Percentiles rank a stretch among this genome's conserved stretches.
phyloP scores from a whole-genome alignment of 1,284 basidiomycete genomes.

The Apiotrichum mycotoxinovorans region DNA sequence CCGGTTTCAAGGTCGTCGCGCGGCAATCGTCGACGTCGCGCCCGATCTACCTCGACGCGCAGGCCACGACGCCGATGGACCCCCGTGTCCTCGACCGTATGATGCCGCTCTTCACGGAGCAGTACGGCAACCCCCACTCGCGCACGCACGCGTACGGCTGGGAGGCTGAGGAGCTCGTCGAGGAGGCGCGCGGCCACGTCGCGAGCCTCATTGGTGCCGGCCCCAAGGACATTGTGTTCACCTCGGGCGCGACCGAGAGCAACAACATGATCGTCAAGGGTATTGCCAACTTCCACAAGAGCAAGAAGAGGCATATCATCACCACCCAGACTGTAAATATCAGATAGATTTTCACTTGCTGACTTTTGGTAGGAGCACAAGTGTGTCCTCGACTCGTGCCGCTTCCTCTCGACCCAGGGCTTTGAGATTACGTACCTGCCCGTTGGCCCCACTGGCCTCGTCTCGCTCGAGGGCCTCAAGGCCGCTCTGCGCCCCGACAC shows the following conservation, averaged over 20 bases:
- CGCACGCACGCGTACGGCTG: conserved; percentile 98
- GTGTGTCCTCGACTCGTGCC: conserved; percentile 97
- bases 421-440: conserved; percentile 98
- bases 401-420: conserved; percentile 90
- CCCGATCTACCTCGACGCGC: conserved; percentile 91
- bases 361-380: conserved; percentile 88
- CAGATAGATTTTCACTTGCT: too few relatives aligned
- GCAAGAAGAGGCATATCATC: conserved; percentile 84
- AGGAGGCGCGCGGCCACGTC: conserved; percentile 85
- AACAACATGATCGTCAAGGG: conserved; percentile 99
- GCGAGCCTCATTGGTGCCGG: conserved; percentile 92
- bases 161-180: conserved; percentile 94
- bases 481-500: conserved; percentile 80
- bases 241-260: conserved; percentile 95
- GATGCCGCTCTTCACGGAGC: conserved; percentile 93
- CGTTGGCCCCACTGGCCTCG: conserved; percentile 79
- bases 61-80: conserved; percentile 97
- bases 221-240: conserved; percentile 94
- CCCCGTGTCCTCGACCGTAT: conserved; percentile 96
- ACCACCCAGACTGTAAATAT: conserved; percentile 78
- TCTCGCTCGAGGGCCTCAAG: conserved; percentile 72
- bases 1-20: conserved; percentile 79
- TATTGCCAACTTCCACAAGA: conserved; percentile 87
- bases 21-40: conserved; percentile 45
- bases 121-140: conserved; percentile 97